phyloP scores from a whole-genome alignment of 2,329 filamentous ascomycete species.

The Coniochaeta hoffmannii region DNA sequence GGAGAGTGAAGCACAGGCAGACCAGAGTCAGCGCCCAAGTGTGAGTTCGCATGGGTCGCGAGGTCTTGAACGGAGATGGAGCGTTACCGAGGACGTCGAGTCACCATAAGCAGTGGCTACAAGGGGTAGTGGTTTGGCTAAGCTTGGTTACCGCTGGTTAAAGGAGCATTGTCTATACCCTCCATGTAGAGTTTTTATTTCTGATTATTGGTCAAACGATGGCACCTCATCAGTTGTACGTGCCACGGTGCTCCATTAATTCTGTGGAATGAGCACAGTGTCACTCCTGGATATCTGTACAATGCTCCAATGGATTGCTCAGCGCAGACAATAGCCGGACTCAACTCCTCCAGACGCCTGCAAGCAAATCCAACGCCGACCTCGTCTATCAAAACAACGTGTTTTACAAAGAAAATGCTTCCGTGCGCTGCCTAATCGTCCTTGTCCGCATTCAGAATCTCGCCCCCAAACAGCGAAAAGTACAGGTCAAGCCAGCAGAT shows the following conservation, averaged over 20 bases:
- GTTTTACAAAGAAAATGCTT: too few relatives aligned
- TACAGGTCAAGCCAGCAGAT: slow-evolving; percentile 56
- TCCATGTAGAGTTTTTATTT: background rate
- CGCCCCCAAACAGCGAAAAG: slow-evolving; percentile 51
- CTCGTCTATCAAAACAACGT: background rate
- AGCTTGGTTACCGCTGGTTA: background rate
- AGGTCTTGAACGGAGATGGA: background rate
- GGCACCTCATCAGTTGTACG: background rate
- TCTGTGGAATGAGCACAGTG: background rate
- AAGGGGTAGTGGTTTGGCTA: slow-evolving; percentile 3
- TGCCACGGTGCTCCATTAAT: background rate
- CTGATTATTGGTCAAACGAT: background rate
- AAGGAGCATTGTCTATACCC: background rate
- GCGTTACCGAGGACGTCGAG: background rate
- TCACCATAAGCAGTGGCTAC: background rate
- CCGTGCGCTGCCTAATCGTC: slow-evolving; percentile 52
- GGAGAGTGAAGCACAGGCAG: background rate
- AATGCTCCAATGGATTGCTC: background rate
- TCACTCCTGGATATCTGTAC: background rate
- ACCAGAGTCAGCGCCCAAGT: slow-evolving; percentile 8
- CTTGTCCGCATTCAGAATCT: slow-evolving; percentile 50
- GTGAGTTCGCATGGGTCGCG: background rate
- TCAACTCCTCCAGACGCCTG: background rate
- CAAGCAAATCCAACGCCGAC: background rate
- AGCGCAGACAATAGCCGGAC: background rate